Conservation (phyloP, 495 filamentous ascomycete species). For the Chaetomium cochliodes region DNA sequence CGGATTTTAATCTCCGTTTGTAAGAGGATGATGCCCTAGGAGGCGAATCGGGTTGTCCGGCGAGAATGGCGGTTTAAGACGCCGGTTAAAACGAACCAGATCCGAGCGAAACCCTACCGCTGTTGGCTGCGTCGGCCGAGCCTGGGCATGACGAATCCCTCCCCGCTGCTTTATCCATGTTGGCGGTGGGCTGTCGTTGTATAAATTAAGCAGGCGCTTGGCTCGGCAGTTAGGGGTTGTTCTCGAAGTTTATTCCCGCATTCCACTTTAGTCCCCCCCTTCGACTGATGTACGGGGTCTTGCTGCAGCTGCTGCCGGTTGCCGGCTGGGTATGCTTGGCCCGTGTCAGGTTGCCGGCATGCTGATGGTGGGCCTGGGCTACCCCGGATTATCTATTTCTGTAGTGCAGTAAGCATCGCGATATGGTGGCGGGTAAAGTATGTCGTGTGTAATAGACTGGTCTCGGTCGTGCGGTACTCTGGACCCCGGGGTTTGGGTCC, state of each 20-base stretch:
- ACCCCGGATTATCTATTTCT: not conserved
- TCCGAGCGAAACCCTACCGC: not conserved
- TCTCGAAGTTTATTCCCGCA: not conserved
- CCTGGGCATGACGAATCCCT: constrained; percentile 4
- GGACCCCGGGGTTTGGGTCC: not conserved
- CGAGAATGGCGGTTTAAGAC: constrained; percentile 22
- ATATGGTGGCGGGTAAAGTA: not conserved
- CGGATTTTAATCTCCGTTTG: constrained; percentile 33
- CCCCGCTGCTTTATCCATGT: constrained; percentile 1
- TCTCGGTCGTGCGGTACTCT: not conserved
- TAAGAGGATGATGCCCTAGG: constrained; percentile 8
- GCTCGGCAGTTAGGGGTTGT: constrained; percentile 7
- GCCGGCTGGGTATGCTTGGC: not conserved
- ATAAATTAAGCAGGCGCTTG: constrained; percentile 4
- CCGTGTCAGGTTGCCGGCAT: not conserved
- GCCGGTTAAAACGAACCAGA: constrained; percentile 17
- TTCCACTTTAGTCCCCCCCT: not conserved
- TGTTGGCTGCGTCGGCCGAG: not conserved
- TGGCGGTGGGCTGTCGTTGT: not conserved
- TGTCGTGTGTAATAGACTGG: not conserved
- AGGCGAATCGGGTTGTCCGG: constrained; percentile 29
- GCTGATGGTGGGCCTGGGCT: not conserved
- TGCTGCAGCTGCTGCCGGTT: not conserved
- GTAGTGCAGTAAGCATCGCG: not conserved
- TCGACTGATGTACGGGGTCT: not conserved